Base-by-base conservation (phyloP, 1,284 basidiomycete species). In the Cryptococcus hybrid region DNA sequence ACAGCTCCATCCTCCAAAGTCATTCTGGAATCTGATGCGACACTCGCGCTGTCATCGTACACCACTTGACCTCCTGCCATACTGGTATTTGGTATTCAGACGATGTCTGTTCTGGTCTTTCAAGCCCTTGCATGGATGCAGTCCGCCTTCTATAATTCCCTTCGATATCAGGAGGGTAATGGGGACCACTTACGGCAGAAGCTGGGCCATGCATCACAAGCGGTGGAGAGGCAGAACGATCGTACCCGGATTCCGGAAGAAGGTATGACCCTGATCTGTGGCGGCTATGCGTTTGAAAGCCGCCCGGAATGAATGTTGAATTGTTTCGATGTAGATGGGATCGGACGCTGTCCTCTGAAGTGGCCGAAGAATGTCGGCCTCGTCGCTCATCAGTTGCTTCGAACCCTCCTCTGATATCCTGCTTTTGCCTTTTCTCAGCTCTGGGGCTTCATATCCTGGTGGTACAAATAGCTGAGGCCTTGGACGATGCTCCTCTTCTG, bases 1-100 rank as follows among this genome's bases (percentile, higher is more conserved):
- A 51, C 79, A 82, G 46, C 81, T 77, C 72, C 83, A 58, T 71
- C 70, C 68, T 69, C 65, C 44, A 71, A 71, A 1, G 69, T 71
- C 64, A 69, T 61, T 11, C 48, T 60, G n/a, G 60, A 63, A 3
- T 63, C 69, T 3, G 60, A 58, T 0, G 62, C 62, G 4, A 66
- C 46, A 60, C 68, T 70, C 3, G 57, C 64, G 2, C 61, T 65
- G 60, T 70, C 70, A 47, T 71, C 68, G 47, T 65, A 68, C 13
- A 52, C 55, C n/a, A 15, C 47, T 4, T 61, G 18, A 18, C 18
- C 18, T 18, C 18, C 65, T 59, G 5, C 55, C 54, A 5, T 55
- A n/a, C n/a, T 55, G 56, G 39, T 64, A 61, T 1, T 18, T 18
- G 18, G 18, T 18, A 18, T 18, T 18, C 18, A 18, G 18, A 18